Base-by-base conservation (phyloP, 2,329 filamentous ascomycete genomes). In the Pleurostoma richardsiae region DNA sequence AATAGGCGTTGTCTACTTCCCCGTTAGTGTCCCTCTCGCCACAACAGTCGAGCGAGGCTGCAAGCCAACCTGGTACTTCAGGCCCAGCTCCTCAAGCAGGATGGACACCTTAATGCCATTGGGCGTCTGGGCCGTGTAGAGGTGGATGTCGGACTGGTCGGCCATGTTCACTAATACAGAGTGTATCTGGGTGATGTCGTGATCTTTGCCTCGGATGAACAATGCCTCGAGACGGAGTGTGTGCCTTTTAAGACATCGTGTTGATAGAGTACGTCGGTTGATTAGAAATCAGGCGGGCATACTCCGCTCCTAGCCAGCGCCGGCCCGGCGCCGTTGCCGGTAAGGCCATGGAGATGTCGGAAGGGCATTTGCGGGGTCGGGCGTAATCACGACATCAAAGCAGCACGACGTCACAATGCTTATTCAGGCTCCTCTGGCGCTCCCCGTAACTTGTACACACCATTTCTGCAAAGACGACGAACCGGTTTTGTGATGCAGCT, bases 81-180 rank as follows among this genome's bases (percentile, higher is more conserved):
- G 71, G 55, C 85, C 85, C 4, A 96, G 77, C 69, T 95, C 90
- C 69, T 95, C 90, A 11, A 96, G 72, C 7, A 88, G 77, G 54
- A 96, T 95, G 47, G 88, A 90, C 51, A 89, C 80, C 66, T 95
- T 96, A 75, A 94, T 86, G 53, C 90, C 90, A 68, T 96, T 96
- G 41, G 91, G 89, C 44, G 91, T 96, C 59, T 83, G 79, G 10
- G 79, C 76, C 10, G 90, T 95, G 72, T 94, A 95, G 30, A 95
- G 80, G 40, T 83, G 86, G 58, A 95, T 90, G 56, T 87, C 74
- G 5, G 86, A 74, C 66, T 68, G 62, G 45, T 59, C 55, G 26
- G 70, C 61, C 72, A 76, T 77, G 33, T 61, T 73, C 57, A 59
- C 19, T 19, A 19, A 41, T 31, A 47, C 47, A n/a, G 31, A 28